A percentile compares a stretch with the other conserved stretches of the same genome.
These are phyloP conservation scores for Yarrowia sp. DNA, from an alignment of 805 yeast species.

Conservation along the genomic window DNA sequence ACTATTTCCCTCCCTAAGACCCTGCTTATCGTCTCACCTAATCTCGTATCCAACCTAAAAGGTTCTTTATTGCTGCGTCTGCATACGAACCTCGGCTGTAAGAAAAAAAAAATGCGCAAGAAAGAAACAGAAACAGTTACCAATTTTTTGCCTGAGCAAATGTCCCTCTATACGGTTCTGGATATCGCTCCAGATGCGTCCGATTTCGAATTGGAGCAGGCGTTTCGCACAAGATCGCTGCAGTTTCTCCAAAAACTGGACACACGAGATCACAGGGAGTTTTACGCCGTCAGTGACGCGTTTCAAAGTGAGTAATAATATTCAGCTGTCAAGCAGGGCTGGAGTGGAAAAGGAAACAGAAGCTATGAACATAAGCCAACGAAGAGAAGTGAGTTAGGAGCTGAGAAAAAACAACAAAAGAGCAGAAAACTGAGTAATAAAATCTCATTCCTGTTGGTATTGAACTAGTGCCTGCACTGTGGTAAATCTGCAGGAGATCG, in stretches of 20 bases:
- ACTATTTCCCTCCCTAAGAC: background rate
- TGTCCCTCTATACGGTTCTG: conserved; percentile 19
- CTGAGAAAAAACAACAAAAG: background rate
- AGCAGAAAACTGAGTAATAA: too few species aligned
- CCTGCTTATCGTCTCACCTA: background rate
- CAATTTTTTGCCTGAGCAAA: too few species aligned
- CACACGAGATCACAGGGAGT: conserved; percentile 12
- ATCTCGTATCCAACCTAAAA: conserved; percentile 14
- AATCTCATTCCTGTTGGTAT: too few species aligned
- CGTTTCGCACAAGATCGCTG: background rate
- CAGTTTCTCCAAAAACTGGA: background rate
- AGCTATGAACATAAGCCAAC: too few species aligned
- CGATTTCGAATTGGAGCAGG: conserved; percentile 13
- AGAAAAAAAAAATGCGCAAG: too few species aligned
- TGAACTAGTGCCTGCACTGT: too few species aligned
- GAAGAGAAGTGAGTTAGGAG: background rate
- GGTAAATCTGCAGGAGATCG: too few species aligned
- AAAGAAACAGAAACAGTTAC: too few species aligned
- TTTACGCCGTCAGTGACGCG: conserved; percentile 20
- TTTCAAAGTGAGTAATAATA: conserved; percentile 23
- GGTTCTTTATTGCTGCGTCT: background rate
- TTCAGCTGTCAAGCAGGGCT: background rate
- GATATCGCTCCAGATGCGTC: background rate
- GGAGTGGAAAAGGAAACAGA: too few species aligned
- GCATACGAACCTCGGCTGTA: background rate